A percentile compares a stretch with the other conserved stretches of the same genome.
Evolutionary conservation across 176 grass and related monocot species (phyloP).

Genomic region (Cenchrus purpureus): DNA sequence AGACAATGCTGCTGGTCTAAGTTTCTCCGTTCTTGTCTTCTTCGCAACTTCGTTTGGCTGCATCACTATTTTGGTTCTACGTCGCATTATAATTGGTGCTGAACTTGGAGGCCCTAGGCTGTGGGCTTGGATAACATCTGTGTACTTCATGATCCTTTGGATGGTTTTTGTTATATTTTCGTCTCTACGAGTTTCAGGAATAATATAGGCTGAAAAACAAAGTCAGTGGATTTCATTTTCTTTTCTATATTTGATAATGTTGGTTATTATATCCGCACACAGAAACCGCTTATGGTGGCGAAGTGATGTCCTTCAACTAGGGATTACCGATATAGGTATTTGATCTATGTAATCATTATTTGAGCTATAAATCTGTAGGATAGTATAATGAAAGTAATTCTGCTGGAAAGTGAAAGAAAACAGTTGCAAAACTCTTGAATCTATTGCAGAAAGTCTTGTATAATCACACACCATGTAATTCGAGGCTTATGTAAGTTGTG

Average conservation of each 20-base stretch:
- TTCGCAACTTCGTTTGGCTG: constrained; percentile 83
- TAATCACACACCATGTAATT: not conserved
- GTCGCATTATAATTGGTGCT: constrained; percentile 65
- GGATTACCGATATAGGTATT: constrained; percentile 2
- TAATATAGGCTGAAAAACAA: constrained; percentile 43
- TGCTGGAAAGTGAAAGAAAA: not conserved
- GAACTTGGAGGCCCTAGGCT: constrained; percentile 84
- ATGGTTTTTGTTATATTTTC: constrained; percentile 82
- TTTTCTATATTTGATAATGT: not conserved
- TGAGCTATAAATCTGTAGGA: not conserved
- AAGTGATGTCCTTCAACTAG: not conserved
- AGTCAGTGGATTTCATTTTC: not conserved
- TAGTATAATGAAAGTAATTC: not conserved
- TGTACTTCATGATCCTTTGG: constrained; percentile 87
- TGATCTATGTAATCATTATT: constrained; percentile 13
- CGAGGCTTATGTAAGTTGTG: not conserved
- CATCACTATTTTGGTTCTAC: constrained; percentile 69
- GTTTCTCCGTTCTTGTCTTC: constrained; percentile 89
- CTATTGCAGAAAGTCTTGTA: not conserved
- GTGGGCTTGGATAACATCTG: constrained; percentile 77
- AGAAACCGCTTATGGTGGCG: not conserved
- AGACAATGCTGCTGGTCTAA: constrained; percentile 73
- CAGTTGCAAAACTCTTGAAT: not conserved
- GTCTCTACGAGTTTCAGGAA: constrained; percentile 71
- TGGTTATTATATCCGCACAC: not conserved